These are phyloP conservation scores for Wickerhamomyces sp. DNA, from an alignment of 1,139 yeast species.

Conservation along the genomic window DNA sequence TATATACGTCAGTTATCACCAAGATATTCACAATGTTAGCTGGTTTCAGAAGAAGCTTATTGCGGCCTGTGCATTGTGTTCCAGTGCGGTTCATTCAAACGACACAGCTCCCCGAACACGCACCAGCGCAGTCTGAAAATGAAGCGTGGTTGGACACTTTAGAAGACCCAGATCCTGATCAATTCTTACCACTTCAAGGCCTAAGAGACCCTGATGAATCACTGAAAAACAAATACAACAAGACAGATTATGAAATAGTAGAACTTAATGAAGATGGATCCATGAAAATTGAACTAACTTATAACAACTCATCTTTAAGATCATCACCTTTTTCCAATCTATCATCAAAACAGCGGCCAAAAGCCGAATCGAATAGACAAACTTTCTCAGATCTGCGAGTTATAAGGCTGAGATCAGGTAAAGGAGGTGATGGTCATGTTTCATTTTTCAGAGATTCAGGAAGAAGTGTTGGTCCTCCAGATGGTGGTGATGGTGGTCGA, in stretches of 20 bases:
- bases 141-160: constrained; percentile 39
- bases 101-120: constrained; percentile 36
- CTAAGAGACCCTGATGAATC: neutral
- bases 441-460: constrained; percentile 87
- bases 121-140: constrained; percentile 43
- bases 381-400: constrained; percentile 60
- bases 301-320: constrained; percentile 34
- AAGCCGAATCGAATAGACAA: constrained; percentile 27
- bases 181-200: constrained; percentile 4
- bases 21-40: too few species aligned
- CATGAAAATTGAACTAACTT: constrained; percentile 29
- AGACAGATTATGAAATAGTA: constrained; percentile 1
- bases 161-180: constrained; percentile 5
- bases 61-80: neutral
- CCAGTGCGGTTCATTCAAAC: neutral
- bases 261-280: constrained; percentile 11
- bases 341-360: constrained; percentile 32
- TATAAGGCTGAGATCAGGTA: constrained; percentile 67
- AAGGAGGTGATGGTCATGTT: constrained; percentile 85
- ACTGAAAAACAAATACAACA: neutral
- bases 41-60: too few species aligned
- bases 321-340: constrained; percentile 36
- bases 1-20: too few species aligned
- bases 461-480: constrained; percentile 86
- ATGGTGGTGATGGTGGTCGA: constrained; percentile 96